Base-by-base conservation (phyloP, 768 basidiomycete species). In the Suillus plorans region DNA sequence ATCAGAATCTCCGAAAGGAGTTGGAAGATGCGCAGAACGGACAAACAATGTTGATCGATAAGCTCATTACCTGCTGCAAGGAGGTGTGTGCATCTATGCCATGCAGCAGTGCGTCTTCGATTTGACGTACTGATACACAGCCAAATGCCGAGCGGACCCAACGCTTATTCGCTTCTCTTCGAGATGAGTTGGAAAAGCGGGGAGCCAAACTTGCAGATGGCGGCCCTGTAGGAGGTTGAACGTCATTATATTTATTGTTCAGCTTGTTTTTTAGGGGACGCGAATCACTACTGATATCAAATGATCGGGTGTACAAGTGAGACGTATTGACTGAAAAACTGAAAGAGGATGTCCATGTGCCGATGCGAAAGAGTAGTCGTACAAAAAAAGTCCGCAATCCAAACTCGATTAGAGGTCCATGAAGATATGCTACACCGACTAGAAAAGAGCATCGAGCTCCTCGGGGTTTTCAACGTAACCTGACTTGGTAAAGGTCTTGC, bases 91-190 rank as follows among this genome's bases (percentile, higher is more conserved):
- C 25, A 20, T 16, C 57, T 60, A 58, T 58, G 49, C 50, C 39
- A n/a, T 67, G 18, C 59, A 42, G 57, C 61, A 58, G 45, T 39
- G 36, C 25, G 58, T 59, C 58, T 42, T 41, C 64, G 66, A 66
- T 36, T 62, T 69, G 62, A 70, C 66, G 56, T 63, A 47, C 66
- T 63, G 66, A 57, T 49, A 44, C 71, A 94, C 71, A 94, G 89
- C 91, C 92, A 36, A 91, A 90, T 69, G 88, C 90, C 44, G 93
- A 94, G 70, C 86, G 90, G 53, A 91, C 90, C 60, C 92, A 94
- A 72, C 88, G 91, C 44, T 72, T 93, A 62, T 91, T 94, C 74
- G 83, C 87, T 18, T 91, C 90, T 62, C 82, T 94, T 68, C 88
- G 90, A 73, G 92, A 94, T 80, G 92, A 94, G 72, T 78, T 92